Evolutionary conservation across 176 grass and related monocot genomes (phyloP), one percentile per base, ranked within the genome.

Genomic region (Metroxylon sagu): DNA sequence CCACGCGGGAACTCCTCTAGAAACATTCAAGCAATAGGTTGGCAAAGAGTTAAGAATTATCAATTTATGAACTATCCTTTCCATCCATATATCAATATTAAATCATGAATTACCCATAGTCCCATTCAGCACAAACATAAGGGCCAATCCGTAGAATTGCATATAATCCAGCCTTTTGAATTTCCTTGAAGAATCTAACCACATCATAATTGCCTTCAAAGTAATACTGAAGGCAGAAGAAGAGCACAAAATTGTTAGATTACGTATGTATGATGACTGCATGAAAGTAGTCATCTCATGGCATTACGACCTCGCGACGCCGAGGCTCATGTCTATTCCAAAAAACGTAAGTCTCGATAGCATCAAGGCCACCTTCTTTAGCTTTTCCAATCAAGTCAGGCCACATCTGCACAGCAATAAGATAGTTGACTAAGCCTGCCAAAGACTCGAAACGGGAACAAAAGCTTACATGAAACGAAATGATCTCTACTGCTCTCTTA

Each of bases 121-220:
- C 87, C 91, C 91, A 95, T 66, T 95, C 91, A 5, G 73, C 91
- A 49, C 87, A 89, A 67, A 84, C 75, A 53, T 84, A 95, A 1
- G 90, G 90, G 0, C 90, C 90, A 0, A 95, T 86, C 49, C 90
- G 83, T 27, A 90, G 83, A 52, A 89, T 72, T 21, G 77, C 91
- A 16, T 85, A 82, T 50, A 87, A 61, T 14, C 83, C 83, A 5
- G 83, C 76, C 4, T 82, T 68, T 48, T 87, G 71, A 4, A 90
- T 61, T 49, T 81, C 71, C 64, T 79, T 95, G 59, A 89, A 83
- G 71, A 90, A 87, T 25, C 76, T 75, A 18, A 81, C 49, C 23
- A 95, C 69, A 54, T 95, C 71, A 18, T 84, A 80, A 63, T 62
- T 74, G 0, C 80, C 90, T 14, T 60, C 74, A 8, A 95, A 95